These are phyloP conservation scores for Achaetomium macrosporum DNA, from an alignment of 2,329 filamentous ascomycete genomes.

Conservation along the genomic window DNA sequence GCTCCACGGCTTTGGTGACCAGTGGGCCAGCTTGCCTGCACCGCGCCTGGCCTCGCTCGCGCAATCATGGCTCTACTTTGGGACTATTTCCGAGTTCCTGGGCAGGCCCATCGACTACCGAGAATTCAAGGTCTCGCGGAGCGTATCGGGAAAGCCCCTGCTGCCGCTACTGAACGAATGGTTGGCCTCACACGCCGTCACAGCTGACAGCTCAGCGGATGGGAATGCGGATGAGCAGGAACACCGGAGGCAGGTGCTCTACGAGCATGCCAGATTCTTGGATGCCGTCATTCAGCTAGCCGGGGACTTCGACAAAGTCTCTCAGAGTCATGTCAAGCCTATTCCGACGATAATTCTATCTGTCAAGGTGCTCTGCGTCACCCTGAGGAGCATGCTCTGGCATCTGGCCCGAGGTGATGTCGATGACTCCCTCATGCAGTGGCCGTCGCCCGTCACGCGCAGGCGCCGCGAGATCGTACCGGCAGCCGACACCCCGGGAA, in stretches of 20 bases:
- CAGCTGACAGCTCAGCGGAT: neutral
- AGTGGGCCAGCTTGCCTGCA: conserved; percentile 21
- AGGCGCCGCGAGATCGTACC: conserved; percentile 14
- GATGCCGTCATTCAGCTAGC: conserved; percentile 20
- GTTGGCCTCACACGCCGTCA: conserved; percentile 12
- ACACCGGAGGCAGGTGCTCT: conserved; percentile 11
- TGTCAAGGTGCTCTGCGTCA: conserved; percentile 21
- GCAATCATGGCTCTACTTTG: conserved; percentile 24
- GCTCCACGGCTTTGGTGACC: conserved; percentile 21
- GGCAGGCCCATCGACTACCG: conserved; percentile 20
- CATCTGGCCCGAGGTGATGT: conserved; percentile 15
- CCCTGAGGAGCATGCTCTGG: conserved; percentile 16
- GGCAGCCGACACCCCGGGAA: conserved; percentile 6
- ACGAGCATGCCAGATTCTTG: conserved; percentile 18
- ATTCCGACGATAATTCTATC: conserved; percentile 20
- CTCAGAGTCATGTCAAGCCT: conserved; percentile 20
- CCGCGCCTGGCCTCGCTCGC: conserved; percentile 20
- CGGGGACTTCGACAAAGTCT: conserved; percentile 21
- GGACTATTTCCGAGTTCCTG: conserved; percentile 21
- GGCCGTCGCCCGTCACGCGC: conserved; percentile 13
- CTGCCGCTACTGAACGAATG: conserved; percentile 19
- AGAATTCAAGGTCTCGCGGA: conserved; percentile 17
- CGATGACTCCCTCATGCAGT: conserved; percentile 10
- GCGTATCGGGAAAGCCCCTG: conserved; percentile 16
- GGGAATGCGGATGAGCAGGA: conserved; percentile 1